Evolutionary conservation across 176 grass and related monocot species (phyloP).

Genomic region (Tillandsia fasciculata): DNA sequence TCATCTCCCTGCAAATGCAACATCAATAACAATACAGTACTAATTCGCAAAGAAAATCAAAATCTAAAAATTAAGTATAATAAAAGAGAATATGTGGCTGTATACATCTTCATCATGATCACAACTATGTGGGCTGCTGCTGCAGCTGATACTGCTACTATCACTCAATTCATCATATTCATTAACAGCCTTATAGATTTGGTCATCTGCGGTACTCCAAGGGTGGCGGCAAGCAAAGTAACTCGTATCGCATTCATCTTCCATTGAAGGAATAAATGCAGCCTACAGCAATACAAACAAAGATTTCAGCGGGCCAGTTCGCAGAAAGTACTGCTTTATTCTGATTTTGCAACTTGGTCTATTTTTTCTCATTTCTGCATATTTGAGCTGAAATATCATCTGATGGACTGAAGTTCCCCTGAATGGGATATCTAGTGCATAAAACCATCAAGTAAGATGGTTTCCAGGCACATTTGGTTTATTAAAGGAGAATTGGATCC

Average conservation of each 20-base stretch:
- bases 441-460: too few relatives aligned
- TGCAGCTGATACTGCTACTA: conserved; percentile 65
- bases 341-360: too few relatives aligned
- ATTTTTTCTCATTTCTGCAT: too few relatives aligned
- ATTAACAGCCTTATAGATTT: conserved; percentile 21
- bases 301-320: too few relatives aligned
- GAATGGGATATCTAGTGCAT: too few relatives aligned
- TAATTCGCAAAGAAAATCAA: conserved; percentile 1
- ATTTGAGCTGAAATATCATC: too few relatives aligned
- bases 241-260: conserved; percentile 92
- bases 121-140: conserved; percentile 60
- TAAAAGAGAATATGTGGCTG: conserved; percentile 10
- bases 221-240: conserved; percentile 79
- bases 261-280: conserved; percentile 70
- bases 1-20: conserved; percentile 57
- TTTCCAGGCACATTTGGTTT: too few relatives aligned
- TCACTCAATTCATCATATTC: conserved; percentile 63
- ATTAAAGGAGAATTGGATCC: too few relatives aligned
- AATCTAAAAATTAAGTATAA: conserved; percentile 3
- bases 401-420: too few relatives aligned
- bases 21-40: conserved; percentile 3
- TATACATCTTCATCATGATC: conserved; percentile 82
- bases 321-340: too few relatives aligned
- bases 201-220: conserved; percentile 46
- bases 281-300: conserved; percentile 25